phyloP scores from a whole-genome alignment of 495 filamentous ascomycete species.

The Zalerion maritima region DNA sequence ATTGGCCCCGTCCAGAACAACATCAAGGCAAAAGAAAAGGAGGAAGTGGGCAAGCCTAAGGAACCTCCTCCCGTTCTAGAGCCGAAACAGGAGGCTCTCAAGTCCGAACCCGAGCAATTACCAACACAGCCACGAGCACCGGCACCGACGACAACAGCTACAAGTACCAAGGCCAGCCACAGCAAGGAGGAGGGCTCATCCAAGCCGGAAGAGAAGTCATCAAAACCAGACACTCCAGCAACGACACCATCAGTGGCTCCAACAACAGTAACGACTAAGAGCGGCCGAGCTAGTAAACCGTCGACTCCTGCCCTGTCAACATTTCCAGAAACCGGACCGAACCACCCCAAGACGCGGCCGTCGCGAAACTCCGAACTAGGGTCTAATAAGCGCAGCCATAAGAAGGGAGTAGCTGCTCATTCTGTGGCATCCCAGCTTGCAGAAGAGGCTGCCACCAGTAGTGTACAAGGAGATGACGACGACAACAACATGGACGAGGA shows the following conservation, averaged over 20 bases:
- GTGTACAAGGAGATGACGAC: conserved; percentile 26
- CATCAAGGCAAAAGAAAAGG: conserved; percentile 22
- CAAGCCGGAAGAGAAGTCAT: conserved; percentile 15
- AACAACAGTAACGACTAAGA: conserved; percentile 33
- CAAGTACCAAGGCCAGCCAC: conserved; percentile 2
- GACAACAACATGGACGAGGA: conserved; percentile 62
- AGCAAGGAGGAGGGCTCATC: conserved; percentile 18
- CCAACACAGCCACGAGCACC: conserved; percentile 9
- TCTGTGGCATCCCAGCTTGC: conserved; percentile 15
- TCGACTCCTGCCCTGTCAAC: conserved; percentile 40
- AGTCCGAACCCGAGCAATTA: conserved; percentile 15
- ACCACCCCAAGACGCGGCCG: conserved; percentile 22
- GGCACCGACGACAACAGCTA: conserved; percentile 5
- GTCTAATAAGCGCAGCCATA: conserved; percentile 50
- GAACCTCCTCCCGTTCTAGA: too few species aligned
- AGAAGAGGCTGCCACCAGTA: conserved; percentile 21
- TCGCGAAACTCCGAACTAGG: conserved; percentile 15
- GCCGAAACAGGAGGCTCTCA: conserved; percentile 8
- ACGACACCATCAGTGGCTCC: conserved; percentile 13
- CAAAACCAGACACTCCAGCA: conserved; percentile 20
- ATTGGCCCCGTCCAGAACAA: conserved; percentile 17
- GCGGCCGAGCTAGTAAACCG: conserved; percentile 47
- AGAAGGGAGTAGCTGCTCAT: conserved; percentile 43
- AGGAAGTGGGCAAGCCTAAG: conserved; percentile 11
- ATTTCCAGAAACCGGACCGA: conserved; percentile 33